Base-by-base conservation (phyloP, 176 grass and related monocot species). In the Alloteropsis semialata region DNA sequence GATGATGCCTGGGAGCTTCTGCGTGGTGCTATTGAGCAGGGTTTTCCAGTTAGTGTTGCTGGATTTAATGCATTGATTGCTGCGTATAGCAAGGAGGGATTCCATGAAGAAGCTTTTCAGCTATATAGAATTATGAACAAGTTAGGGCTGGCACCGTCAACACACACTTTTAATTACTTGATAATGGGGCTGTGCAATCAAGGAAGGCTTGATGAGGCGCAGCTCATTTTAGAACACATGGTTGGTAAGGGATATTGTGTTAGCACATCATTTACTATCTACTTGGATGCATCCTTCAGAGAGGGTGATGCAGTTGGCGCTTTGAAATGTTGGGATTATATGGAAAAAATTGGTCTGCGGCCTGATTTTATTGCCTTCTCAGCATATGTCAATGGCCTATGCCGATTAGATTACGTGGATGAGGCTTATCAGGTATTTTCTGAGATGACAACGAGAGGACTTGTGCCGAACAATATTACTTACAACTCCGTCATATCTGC, bases 401-500 rank as follows among this genome's bases (percentile, higher is more conserved):
- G 92, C 61, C 86, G 87, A 79, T 76, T 82, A 68, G 84, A 88
- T 84, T 88, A 70, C 11, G 58, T 91, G 46, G 39, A 95, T n/a
- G 92, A 95, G 71, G 96, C 92, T 66, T 69, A 57, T 72, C 34
- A 79, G 22, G 90, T 78, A 81, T 98, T 98, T 81, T 6, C 76
- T 75, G 78, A 91, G 62, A 95, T 98, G 95, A 82, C 30, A 64
- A 72, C 67, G 17, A 93, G 89, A 88, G 92, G 92, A 79, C 64
- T 98, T 82, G 82, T 95, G 25, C 92, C 96, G 1, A 98, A 98
- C 64, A 98, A 98, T 91, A 86, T 98, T 61, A 88, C 84, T 45
- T 98, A 93, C 89, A 98, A 98, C 84, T 98, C 96, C 79, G 76
- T 98, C 51, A 90, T 98, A 79, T 92, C 89, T 74, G 92, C 88